A percentile compares a stretch with the other conserved stretches of the same genome.
These are phyloP conservation scores for Hypoxylon sp. DNA, from an alignment of 2,329 filamentous ascomycete genomes.

Conservation along the genomic window DNA sequence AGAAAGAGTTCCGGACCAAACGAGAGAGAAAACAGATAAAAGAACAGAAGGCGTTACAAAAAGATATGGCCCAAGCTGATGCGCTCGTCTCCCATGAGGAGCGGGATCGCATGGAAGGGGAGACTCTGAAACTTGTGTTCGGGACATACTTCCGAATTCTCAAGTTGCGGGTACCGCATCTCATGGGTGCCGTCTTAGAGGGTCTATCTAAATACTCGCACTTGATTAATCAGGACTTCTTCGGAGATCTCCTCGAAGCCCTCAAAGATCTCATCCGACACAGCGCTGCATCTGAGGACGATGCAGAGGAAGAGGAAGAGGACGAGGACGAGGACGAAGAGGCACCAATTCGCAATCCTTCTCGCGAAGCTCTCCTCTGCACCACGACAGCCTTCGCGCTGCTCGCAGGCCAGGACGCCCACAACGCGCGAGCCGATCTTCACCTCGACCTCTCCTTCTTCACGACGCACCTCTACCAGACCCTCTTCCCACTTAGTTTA, in stretches of 20 bases:
- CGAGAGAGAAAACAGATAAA: conserved; percentile 84
- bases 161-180: conserved; percentile 82
- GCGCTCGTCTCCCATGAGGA: conserved; percentile 93
- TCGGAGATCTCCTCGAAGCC: conserved; percentile 94
- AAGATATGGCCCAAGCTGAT: conserved; percentile 94
- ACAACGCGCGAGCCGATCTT: conserved; percentile 84
- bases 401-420: conserved; percentile 91
- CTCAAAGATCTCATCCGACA: conserved; percentile 92
- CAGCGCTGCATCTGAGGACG: conserved; percentile 71
- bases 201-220: conserved; percentile 94
- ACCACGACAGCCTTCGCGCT: conserved; percentile 98
- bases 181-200: conserved; percentile 98
- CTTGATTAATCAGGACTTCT: conserved; percentile 99
- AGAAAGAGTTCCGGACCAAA: conserved; percentile 91
- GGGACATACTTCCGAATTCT: conserved; percentile 95
- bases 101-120: conserved; percentile 92
- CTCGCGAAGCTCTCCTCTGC: conserved; percentile 90
- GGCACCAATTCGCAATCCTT: conserved; percentile 75
- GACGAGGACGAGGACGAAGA: conserved; percentile 66
- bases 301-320: conserved; percentile 60
- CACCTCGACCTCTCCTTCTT: conserved; percentile 96
- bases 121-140: conserved; percentile 96
- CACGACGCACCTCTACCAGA: conserved; percentile 92
- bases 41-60: conserved; percentile 89
- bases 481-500: conserved; percentile 82